Conservation (phyloP, 2,329 filamentous ascomycete species). For the Fusarium graminum region DNA sequence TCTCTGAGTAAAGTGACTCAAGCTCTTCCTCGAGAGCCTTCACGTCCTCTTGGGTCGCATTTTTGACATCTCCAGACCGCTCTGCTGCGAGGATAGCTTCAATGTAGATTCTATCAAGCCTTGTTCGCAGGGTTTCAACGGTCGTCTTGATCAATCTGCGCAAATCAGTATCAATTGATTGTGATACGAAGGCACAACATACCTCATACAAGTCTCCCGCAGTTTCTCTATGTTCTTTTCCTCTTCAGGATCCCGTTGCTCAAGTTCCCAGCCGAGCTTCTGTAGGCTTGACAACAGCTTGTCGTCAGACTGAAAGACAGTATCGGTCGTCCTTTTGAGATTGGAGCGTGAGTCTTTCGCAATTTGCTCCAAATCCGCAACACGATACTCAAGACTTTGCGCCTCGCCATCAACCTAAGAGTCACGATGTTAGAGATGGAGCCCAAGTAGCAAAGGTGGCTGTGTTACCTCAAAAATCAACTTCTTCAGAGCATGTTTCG, state of each 20-base stretch:
- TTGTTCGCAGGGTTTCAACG: slow-evolving; percentile 67
- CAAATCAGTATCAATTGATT: slow-evolving; percentile 13
- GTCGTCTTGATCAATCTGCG: slow-evolving; percentile 67
- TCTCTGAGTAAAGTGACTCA: slow-evolving; percentile 77
- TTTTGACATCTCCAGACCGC: slow-evolving; percentile 45
- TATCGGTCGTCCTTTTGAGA: slow-evolving; percentile 63
- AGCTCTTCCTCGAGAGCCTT: slow-evolving; percentile 72
- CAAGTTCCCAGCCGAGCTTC: slow-evolving; percentile 73
- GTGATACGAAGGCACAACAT: slow-evolving; percentile 15
- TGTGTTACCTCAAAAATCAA: slow-evolving; percentile 57
- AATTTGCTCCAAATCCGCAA: slow-evolving; percentile 66
- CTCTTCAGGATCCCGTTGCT: slow-evolving; percentile 65
- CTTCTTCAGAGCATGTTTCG: slow-evolving; percentile 57
- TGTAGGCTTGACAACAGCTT: slow-evolving; percentile 74
- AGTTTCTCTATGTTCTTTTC: slow-evolving; percentile 67
- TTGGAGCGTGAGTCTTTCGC: slow-evolving; percentile 58
- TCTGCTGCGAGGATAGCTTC: slow-evolving; percentile 57
- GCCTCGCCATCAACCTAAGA: slow-evolving; percentile 63
- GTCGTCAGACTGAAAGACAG: slow-evolving; percentile 71
- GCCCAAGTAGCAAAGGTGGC: background rate
- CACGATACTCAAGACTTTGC: slow-evolving; percentile 60
- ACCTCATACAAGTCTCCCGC: slow-evolving; percentile 70
- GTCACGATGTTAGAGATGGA: slow-evolving; percentile 11
- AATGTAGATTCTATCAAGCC: slow-evolving; percentile 68
- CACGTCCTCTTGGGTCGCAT: slow-evolving; percentile 57